These are phyloP conservation scores for Cylindrotheca closterium DNA, from an alignment of 108 stramenopile genomes.

Conservation along the genomic window DNA sequence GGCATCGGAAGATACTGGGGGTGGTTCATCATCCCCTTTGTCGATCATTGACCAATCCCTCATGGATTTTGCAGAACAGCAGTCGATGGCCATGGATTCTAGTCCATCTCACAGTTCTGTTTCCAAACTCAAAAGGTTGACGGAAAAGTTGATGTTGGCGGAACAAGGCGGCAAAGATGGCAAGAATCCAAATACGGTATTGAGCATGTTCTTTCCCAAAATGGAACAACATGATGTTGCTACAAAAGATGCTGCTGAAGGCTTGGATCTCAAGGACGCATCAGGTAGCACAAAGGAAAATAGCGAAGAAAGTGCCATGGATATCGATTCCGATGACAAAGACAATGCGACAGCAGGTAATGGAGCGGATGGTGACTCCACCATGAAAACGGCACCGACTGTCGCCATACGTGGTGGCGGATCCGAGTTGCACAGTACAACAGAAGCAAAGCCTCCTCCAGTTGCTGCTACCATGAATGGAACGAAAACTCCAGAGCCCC, in stretches of 20 bases:
- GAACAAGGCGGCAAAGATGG: too few relatives aligned
- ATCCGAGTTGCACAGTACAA: too few relatives aligned
- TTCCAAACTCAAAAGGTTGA: slow-evolving; percentile 4
- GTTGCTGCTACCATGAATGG: too few relatives aligned
- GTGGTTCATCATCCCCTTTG: background rate
- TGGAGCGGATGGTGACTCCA: too few relatives aligned
- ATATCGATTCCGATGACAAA: background rate
- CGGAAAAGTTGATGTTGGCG: slow-evolving; percentile 2
- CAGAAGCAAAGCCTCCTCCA: too few relatives aligned
- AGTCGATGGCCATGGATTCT: slow-evolving; percentile 10
- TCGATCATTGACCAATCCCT: background rate
- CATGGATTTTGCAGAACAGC: slow-evolving; percentile 16
- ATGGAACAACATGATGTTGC: background rate
- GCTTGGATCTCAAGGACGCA: background rate
- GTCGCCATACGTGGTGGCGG: too few relatives aligned
- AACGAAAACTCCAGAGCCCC: too few relatives aligned
- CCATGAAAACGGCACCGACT: too few relatives aligned
- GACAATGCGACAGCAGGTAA: too few relatives aligned
- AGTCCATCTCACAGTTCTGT: slow-evolving; percentile 14
- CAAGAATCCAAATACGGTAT: too few relatives aligned
- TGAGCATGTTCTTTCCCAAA: too few relatives aligned
- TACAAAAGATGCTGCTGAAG: background rate
- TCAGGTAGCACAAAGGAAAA: background rate
- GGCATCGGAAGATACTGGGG: background rate
- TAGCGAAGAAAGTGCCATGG: background rate